These are phyloP conservation scores for Naganishia vaughanmartiniae DNA, from an alignment of 768 basidiomycete genomes.

Conservation along the genomic window DNA sequence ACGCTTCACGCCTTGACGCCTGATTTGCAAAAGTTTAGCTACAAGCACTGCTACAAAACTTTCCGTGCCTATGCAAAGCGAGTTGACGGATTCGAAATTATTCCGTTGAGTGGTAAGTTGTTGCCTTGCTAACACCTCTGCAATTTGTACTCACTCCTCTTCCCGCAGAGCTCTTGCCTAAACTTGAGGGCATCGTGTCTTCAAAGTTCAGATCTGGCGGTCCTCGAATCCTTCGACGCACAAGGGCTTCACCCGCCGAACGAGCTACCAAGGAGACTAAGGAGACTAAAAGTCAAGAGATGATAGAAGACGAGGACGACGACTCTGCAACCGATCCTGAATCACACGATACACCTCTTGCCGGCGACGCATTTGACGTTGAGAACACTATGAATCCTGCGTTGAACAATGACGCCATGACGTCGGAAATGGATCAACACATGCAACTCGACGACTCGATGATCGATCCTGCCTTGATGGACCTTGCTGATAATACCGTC, in stretches of 20 bases:
- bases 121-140: not conserved
- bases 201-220: conserved; percentile 18
- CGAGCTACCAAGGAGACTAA: conserved; percentile 10
- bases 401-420: not conserved
- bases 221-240: not conserved
- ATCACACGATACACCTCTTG: not conserved
- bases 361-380: not conserved
- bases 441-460: not conserved
- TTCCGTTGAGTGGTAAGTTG: conserved; percentile 5
- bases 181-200: not conserved
- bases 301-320: conserved; percentile 8
- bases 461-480: conserved; percentile 17
- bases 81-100: conserved; percentile 13
- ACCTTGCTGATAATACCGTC: not conserved
- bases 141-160: not conserved
- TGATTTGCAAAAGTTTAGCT: conserved; percentile 19
- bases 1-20: conserved; percentile 13
- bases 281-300: conserved; percentile 17
- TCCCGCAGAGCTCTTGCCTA: conserved; percentile 13
- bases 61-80: conserved; percentile 20
- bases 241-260: conserved; percentile 1
- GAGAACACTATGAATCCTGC: not conserved
- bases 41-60: conserved; percentile 25
- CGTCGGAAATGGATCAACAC: not conserved
- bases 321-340: conserved; percentile 16